A percentile compares a stretch with the other conserved stretches of the same genome.
Evolutionary conservation across 169 alveolate genomes (phyloP).

Genomic region (Eimeria acervulina): DNA sequence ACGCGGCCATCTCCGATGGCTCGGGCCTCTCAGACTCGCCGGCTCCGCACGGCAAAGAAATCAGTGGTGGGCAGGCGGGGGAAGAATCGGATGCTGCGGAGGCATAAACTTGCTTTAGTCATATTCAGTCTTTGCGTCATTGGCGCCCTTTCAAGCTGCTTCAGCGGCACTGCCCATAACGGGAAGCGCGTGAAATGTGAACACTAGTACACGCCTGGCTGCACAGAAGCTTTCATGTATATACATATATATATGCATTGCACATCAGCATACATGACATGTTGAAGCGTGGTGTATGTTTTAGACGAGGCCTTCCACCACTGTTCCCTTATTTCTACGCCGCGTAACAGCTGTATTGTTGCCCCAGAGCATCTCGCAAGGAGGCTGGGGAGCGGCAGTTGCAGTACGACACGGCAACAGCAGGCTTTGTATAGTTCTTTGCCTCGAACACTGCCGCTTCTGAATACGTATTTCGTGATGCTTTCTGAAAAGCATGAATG

Average conservation of each 20-base stretch:
- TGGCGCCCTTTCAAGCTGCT: constrained; percentile 17
- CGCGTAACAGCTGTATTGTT: not conserved
- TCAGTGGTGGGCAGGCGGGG: constrained; percentile 48
- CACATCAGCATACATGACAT: not conserved
- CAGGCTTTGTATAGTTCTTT: constrained; percentile 38
- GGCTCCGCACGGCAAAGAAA: constrained; percentile 58
- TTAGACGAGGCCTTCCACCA: constrained; percentile 25
- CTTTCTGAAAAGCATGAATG: not conserved
- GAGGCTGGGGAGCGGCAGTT: not conserved
- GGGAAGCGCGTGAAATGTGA: not conserved
- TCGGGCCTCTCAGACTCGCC: constrained; percentile 77
- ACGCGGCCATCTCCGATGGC: constrained; percentile 75
- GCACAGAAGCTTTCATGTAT: not conserved
- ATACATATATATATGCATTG: not conserved
- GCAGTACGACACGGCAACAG: not conserved
- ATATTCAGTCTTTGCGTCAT: not conserved
- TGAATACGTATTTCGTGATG: not conserved
- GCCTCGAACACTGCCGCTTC: constrained; percentile 56
- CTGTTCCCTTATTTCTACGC: not conserved
- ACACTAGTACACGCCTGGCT: constrained; percentile 23
- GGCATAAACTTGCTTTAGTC: constrained; percentile 11
- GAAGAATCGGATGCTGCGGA: constrained; percentile 68
- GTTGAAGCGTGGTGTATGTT: not conserved
- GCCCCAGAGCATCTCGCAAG: not conserved
- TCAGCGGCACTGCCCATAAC: constrained; percentile 8